Percentiles rank a stretch among this genome's conserved stretches.
These are phyloP conservation scores for Claviceps humidiphila DNA, from an alignment of 2,329 filamentous ascomycete species.

Conservation along the genomic window DNA sequence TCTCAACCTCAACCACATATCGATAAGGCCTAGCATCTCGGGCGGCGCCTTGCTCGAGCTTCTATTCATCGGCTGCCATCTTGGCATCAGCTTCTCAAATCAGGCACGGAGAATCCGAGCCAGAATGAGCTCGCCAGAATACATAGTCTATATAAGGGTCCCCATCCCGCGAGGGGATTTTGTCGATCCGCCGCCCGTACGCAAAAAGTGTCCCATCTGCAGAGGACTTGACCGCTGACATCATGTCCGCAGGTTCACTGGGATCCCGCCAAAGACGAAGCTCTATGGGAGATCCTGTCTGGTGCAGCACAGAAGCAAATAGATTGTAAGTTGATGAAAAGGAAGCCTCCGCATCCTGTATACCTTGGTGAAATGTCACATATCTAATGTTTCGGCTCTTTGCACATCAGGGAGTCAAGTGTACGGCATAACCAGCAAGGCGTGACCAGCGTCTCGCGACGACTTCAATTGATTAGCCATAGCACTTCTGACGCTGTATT, in stretches of 20 bases:
- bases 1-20: neutral
- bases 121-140: conserved; percentile 39
- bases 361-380: neutral
- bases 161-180: conserved; percentile 81
- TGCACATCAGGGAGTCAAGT: conserved; percentile 53
- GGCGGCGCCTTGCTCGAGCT: neutral
- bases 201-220: conserved; percentile 11
- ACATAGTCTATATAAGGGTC: conserved; percentile 77
- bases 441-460: neutral
- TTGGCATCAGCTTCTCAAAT: neutral
- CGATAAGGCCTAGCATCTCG: neutral
- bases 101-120: neutral
- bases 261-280: conserved; percentile 75
- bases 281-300: conserved; percentile 81
- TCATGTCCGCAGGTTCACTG: conserved; percentile 56
- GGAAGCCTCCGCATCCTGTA: no score
- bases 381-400: conserved; percentile 9
- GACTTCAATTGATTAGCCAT: conserved; percentile 9
- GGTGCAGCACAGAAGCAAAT: conserved; percentile 70
- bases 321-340: conserved; percentile 51
- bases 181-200: conserved; percentile 74
- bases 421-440: conserved; percentile 29
- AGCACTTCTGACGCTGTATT: conserved; percentile 7
- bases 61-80: neutral
- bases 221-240: conserved; percentile 1